Evolutionary conservation across 1,284 basidiomycete species (phyloP).

Genomic region (Rhodotorula sp.): DNA sequence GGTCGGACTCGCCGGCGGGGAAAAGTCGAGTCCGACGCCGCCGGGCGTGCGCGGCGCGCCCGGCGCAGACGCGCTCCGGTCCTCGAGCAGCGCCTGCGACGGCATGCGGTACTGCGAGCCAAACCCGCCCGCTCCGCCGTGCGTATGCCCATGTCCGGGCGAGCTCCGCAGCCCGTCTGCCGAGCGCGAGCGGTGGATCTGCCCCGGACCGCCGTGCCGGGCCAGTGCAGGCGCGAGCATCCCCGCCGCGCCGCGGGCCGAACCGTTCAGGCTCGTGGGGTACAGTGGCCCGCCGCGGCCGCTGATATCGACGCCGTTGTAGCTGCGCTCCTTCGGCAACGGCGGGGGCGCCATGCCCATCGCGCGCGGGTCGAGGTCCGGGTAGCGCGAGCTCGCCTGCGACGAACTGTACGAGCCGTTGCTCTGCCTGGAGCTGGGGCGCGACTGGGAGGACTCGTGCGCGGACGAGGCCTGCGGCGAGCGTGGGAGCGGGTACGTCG

Average conservation of each 20-base stretch:
- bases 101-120: slow-evolving; percentile 40
- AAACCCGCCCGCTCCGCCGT: background rate
- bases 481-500: background rate
- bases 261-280: slow-evolving; percentile 19
- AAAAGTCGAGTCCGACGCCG: slow-evolving; percentile 18
- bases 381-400: slow-evolving; percentile 9
- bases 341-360: slow-evolving; percentile 18
- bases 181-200: slow-evolving; percentile 38
- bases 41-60: background rate
- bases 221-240: background rate
- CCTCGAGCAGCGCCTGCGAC: slow-evolving; percentile 35
- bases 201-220: slow-evolving; percentile 26
- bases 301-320: slow-evolving; percentile 31
- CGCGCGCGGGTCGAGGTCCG: background rate
- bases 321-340: slow-evolving; percentile 33
- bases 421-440: slow-evolving; percentile 1
- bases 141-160: slow-evolving; percentile 5
- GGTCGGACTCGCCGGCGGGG: slow-evolving; percentile 40
- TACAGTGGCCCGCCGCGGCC: slow-evolving; percentile 30
- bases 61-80: slow-evolving; percentile 22
- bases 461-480: background rate
- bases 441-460: background rate
- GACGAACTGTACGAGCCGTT: slow-evolving; percentile 33
- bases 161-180: slow-evolving; percentile 41
- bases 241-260: background rate